Conservation (phyloP, 305 asterid genomes). For the Solanum hybrid region DNA sequence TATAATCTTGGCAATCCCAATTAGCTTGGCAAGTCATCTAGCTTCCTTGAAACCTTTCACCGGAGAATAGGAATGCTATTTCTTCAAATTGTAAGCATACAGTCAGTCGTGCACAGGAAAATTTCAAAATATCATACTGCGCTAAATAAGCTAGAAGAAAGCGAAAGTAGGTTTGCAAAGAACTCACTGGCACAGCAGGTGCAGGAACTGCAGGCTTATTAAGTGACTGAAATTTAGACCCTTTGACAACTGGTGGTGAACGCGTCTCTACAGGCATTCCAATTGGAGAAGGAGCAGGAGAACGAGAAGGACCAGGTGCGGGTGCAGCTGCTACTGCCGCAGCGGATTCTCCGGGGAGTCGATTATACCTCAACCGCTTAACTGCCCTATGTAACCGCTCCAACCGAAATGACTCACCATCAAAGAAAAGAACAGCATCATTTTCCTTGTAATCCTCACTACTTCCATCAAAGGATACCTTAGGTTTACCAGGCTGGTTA, state of each 20-base stretch:
- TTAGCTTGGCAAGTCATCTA: neutral
- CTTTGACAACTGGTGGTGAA: conserved; percentile 58
- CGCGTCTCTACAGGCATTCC: conserved; percentile 39
- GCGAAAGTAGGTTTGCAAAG: neutral
- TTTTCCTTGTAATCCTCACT: conserved; percentile 89
- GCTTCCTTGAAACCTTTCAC: neutral
- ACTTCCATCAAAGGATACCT: conserved; percentile 77
- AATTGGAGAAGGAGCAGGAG: conserved; percentile 39
- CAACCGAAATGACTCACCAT: conserved; percentile 67
- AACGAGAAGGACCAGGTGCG: conserved; percentile 24
- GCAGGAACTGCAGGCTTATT: conserved; percentile 43
- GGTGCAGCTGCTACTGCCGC: conserved; percentile 29
- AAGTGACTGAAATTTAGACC: conserved; percentile 40
- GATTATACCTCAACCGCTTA: conserved; percentile 71
- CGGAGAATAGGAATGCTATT: neutral
- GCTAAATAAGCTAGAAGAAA: neutral
- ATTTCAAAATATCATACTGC: neutral
- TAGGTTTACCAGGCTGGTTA: conserved; percentile 77
- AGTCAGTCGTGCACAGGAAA: neutral
- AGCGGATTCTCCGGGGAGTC: conserved; percentile 62
- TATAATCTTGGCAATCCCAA: neutral
- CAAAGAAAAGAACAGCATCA: conserved; percentile 86
- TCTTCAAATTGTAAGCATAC: neutral
- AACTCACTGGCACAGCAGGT: conserved; percentile 53
- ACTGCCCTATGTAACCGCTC: conserved; percentile 88